Percentiles rank a stretch among this genome's conserved stretches.
Conservation (phyloP, 768 basidiomycete species). For the Sporobolomyces phaffii region DNA sequence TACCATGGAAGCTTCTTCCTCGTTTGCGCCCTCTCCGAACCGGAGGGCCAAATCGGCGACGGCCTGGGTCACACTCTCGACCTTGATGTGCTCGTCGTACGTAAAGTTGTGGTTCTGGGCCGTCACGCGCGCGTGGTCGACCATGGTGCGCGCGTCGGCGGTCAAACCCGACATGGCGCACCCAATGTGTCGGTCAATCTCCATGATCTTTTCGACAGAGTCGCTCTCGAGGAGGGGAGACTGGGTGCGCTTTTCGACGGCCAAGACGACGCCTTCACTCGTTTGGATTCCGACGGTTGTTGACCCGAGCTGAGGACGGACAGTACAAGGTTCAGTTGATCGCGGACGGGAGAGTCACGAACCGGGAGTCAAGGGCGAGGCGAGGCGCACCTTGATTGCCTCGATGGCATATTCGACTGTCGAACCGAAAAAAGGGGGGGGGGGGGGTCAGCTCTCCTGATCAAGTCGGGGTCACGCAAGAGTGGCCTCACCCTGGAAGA, state of each 20-base stretch:
- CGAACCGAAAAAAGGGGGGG: too few relatives aligned
- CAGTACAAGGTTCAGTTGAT: too few relatives aligned
- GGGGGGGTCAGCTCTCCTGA: too few relatives aligned
- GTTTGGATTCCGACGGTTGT: constrained; percentile 95
- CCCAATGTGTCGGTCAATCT: constrained; percentile 91
- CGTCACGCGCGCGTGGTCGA: constrained; percentile 97
- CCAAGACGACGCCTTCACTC: constrained; percentile 81
- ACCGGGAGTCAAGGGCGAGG: not conserved
- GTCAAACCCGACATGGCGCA: constrained; percentile 95
- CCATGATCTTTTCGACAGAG: constrained; percentile 99
- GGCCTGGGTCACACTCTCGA: constrained; percentile 96
- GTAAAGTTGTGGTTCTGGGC: constrained; percentile 89
- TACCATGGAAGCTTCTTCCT: constrained; percentile 96
- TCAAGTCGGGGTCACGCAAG: too few relatives aligned
- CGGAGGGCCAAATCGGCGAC: constrained; percentile 94
- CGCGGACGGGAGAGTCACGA: too few relatives aligned
- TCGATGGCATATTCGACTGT: constrained; percentile 99
- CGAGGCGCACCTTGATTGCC: constrained; percentile 74
- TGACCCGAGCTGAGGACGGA: constrained; percentile 88
- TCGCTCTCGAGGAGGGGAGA: constrained; percentile 89
- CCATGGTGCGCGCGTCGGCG: constrained; percentile 97
- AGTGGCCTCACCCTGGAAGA: constrained; percentile 77
- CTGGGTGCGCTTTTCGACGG: constrained; percentile 96
- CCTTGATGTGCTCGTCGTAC: constrained; percentile 92
- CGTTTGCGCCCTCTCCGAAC: constrained; percentile 98